A percentile compares a stretch with the other conserved stretches of the same genome.
Evolutionary conservation across 1,139 yeast species (phyloP).

Genomic region (Kurtzmaniella quercitrusa): DNA sequence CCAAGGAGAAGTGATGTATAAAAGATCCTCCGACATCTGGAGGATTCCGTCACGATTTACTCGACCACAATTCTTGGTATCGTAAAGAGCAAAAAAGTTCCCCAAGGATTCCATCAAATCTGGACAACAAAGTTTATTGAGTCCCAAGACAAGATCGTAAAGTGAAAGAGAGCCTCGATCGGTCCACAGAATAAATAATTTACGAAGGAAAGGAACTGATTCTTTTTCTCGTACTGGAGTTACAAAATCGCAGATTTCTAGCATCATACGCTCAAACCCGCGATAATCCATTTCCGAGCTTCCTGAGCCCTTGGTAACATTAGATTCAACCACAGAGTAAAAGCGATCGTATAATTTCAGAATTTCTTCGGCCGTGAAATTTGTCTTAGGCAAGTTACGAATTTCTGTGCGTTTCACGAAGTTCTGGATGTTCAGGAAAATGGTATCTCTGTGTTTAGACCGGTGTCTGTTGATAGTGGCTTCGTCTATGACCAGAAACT

Average conservation of each 20-base stretch:
- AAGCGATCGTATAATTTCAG: conserved; percentile 81
- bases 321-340: conserved; percentile 70
- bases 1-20: conserved; percentile 82
- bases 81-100: conserved; percentile 75
- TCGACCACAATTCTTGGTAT: conserved; percentile 53
- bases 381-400: conserved; percentile 75
- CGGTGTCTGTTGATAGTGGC: conserved; percentile 68
- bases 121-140: conserved; percentile 62
- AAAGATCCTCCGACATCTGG: conserved; percentile 79
- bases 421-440: conserved; percentile 78
- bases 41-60: conserved; percentile 78
- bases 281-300: conserved; percentile 70
- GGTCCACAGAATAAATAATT: conserved; percentile 75
- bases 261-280: conserved; percentile 69
- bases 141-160: conserved; percentile 67
- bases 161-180: conserved; percentile 56
- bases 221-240: conserved; percentile 28
- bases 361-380: conserved; percentile 54
- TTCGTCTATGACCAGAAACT: conserved; percentile 78
- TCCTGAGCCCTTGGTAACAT: conserved; percentile 65
- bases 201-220: conserved; percentile 44
- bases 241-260: conserved; percentile 81
- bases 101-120: conserved; percentile 80
- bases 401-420: conserved; percentile 92
- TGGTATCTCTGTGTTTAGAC: conserved; percentile 66